Percentiles rank a stretch among this genome's conserved stretches.
These are phyloP conservation scores for Plasmopara halstedii DNA, from an alignment of 352 stramenopile species.

Conservation along the genomic window DNA sequence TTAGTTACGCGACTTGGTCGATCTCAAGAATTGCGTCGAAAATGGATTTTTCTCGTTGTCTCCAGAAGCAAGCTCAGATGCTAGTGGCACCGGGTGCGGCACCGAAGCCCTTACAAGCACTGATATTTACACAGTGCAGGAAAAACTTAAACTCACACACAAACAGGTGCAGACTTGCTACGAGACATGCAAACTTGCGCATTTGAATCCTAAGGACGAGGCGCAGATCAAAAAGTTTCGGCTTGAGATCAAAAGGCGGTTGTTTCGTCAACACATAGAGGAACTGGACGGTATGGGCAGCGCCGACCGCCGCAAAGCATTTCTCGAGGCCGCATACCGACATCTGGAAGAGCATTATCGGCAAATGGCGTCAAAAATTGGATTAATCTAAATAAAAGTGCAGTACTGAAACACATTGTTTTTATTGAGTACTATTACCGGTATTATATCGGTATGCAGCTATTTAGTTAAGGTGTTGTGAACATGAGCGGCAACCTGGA, in stretches of 20 bases:
- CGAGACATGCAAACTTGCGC: constrained; percentile 59
- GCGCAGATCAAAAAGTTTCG: constrained; percentile 54
- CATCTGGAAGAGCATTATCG: constrained; percentile 44
- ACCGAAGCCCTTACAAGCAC: constrained; percentile 31
- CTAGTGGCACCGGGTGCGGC: constrained; percentile 20
- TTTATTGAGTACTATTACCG: constrained; percentile 5
- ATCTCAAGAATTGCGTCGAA: constrained; percentile 51
- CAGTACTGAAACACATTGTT: not conserved
- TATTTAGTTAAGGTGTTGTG: constrained; percentile 6
- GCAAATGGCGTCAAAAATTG: constrained; percentile 32
- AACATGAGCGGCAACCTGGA: constrained; percentile 45
- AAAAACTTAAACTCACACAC: constrained; percentile 72
- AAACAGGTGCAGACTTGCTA: constrained; percentile 77
- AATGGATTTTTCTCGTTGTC: constrained; percentile 54
- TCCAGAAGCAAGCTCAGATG: constrained; percentile 14
- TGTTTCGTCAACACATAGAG: constrained; percentile 58
- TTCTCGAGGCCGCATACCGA: constrained; percentile 62
- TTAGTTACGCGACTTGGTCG: constrained; percentile 66
- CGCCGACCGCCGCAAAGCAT: constrained; percentile 63
- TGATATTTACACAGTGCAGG: constrained; percentile 58
- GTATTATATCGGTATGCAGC: not conserved
- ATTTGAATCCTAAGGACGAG: constrained; percentile 44
- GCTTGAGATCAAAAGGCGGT: constrained; percentile 76
- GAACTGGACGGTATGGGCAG: constrained; percentile 69
- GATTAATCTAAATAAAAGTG: constrained; percentile 5